Evolutionary conservation across 2,329 filamentous ascomycete genomes (phyloP).

Genomic region (Mycosphaerella arachidis): DNA sequence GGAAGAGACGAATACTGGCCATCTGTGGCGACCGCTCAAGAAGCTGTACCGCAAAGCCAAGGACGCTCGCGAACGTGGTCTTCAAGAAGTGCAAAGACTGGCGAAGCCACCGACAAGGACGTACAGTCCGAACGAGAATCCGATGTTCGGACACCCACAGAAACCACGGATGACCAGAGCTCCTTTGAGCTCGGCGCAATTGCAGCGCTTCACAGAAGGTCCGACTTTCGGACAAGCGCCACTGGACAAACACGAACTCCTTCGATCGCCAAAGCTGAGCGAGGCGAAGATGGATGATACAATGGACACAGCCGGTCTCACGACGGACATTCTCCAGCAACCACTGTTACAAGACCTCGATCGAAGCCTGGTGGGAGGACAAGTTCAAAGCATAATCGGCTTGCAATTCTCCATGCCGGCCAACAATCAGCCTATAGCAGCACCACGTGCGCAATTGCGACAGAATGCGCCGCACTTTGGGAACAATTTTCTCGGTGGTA

Average conservation of each 20-base stretch:
- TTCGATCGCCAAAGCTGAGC: slow-evolving; percentile 28
- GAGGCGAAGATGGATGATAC: slow-evolving; percentile 16
- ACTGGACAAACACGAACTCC: slow-evolving; percentile 31
- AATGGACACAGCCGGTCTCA: slow-evolving; percentile 10
- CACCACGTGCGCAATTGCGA: slow-evolving; percentile 6
- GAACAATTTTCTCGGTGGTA: slow-evolving; percentile 12
- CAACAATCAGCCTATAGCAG: slow-evolving; percentile 4
- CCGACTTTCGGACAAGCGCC: slow-evolving; percentile 31
- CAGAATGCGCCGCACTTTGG: slow-evolving; percentile 8
- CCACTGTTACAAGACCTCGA: slow-evolving; percentile 4
- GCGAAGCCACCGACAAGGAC: slow-evolving; percentile 20
- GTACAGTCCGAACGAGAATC: slow-evolving; percentile 33
- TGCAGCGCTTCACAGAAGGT: slow-evolving; percentile 31
- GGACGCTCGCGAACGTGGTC: slow-evolving; percentile 50
- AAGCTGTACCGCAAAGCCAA: slow-evolving; percentile 58
- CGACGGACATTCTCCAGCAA: slow-evolving; percentile 10
- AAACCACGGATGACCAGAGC: slow-evolving; percentile 29
- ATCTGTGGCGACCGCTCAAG: slow-evolving; percentile 60
- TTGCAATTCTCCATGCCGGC: neutral
- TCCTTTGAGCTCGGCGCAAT: slow-evolving; percentile 32
- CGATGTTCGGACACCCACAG: slow-evolving; percentile 31
- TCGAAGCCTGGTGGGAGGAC: slow-evolving; percentile 1
- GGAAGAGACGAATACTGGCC: slow-evolving; percentile 41
- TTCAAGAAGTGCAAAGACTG: slow-evolving; percentile 35
- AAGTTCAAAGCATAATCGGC: neutral